Conservation (phyloP, 768 basidiomycete genomes). For the Termitomyces sp. region DNA sequence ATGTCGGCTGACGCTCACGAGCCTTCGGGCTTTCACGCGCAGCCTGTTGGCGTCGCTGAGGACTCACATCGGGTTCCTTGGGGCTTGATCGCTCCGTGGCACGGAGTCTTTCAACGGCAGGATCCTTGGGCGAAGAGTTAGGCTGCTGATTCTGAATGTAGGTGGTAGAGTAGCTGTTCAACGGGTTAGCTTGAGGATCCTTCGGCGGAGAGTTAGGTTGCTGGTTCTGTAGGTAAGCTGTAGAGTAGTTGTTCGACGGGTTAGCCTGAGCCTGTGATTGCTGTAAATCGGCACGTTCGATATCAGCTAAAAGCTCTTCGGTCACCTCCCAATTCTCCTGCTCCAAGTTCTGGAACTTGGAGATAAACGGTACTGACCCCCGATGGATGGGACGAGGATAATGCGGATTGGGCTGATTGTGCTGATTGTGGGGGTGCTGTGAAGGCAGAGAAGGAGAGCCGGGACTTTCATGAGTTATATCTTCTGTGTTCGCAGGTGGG, state of each 20-base stretch:
- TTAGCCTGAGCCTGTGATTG: conserved; percentile 47
- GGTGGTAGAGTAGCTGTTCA: conserved; percentile 26
- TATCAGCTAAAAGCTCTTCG: conserved; percentile 64
- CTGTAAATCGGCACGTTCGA: conserved; percentile 67
- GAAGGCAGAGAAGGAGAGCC: conserved; percentile 29
- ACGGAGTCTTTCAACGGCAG: conserved; percentile 52
- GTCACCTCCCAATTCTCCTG: conserved; percentile 62
- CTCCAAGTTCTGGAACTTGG: conserved; percentile 49
- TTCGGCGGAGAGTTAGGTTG: conserved; percentile 42
- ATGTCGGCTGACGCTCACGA: conserved; percentile 40
- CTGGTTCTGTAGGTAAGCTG: conserved; percentile 22
- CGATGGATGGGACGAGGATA: conserved; percentile 68
- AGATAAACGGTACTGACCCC: conserved; percentile 49
- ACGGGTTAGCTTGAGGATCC: conserved; percentile 37
- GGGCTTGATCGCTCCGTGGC: conserved; percentile 50
- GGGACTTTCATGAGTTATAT: conserved; percentile 26
- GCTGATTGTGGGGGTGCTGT: conserved; percentile 24
- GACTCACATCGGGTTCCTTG: conserved; percentile 44
- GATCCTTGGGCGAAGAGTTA: conserved; percentile 48
- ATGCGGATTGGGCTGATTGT: conserved; percentile 37
- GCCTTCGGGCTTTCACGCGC: conserved; percentile 44
- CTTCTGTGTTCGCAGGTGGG: conserved; percentile 24
- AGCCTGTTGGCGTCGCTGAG: conserved; percentile 33
- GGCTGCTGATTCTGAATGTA: conserved; percentile 26
- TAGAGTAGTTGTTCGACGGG: conserved; percentile 27